A percentile compares a stretch with the other conserved stretches of the same genome.
These are phyloP conservation scores for Hevea brasiliensis DNA, from an alignment of 345 rosid species.

Conservation along the genomic window DNA sequence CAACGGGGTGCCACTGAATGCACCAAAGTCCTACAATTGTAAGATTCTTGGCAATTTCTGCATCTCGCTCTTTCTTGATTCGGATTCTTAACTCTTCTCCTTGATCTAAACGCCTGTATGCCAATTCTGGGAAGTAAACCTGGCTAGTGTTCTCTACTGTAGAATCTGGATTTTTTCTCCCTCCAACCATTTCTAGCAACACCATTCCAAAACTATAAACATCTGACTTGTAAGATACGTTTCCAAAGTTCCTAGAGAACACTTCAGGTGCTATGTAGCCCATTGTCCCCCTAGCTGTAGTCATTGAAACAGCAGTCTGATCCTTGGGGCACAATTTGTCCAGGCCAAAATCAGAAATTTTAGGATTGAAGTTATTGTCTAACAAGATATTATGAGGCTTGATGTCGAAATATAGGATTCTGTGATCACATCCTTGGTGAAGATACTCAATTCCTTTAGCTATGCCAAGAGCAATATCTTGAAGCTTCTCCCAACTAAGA, in stretches of 20 bases:
- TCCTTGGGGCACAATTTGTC: slow-evolving; percentile 30
- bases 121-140: slow-evolving; percentile 26
- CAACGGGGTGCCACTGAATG: slow-evolving; percentile 27
- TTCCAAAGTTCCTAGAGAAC: slow-evolving; percentile 26
- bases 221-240: slow-evolving; percentile 28
- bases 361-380: slow-evolving; percentile 22
- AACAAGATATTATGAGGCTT: slow-evolving; percentile 27
- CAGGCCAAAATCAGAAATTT: slow-evolving; percentile 24
- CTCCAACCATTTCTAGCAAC: slow-evolving; percentile 25
- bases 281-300: slow-evolving; percentile 27
- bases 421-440: slow-evolving; percentile 28
- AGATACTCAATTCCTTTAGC: slow-evolving; percentile 28
- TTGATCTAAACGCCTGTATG: slow-evolving; percentile 13
- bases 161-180: slow-evolving; percentile 8
- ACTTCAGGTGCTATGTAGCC: slow-evolving; percentile 33
- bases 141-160: neutral
- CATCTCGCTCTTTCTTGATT: slow-evolving; percentile 15
- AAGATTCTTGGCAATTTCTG: slow-evolving; percentile 18
- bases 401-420: slow-evolving; percentile 30
- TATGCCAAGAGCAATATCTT: slow-evolving; percentile 25
- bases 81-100: slow-evolving; percentile 23
- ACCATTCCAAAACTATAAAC: slow-evolving; percentile 30
- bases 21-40: slow-evolving; percentile 27
- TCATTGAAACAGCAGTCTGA: slow-evolving; percentile 30
- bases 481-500: slow-evolving; percentile 24